phyloP scores from a whole-genome alignment of 306 rosid genomes.

The Crataegus laevigata region DNA sequence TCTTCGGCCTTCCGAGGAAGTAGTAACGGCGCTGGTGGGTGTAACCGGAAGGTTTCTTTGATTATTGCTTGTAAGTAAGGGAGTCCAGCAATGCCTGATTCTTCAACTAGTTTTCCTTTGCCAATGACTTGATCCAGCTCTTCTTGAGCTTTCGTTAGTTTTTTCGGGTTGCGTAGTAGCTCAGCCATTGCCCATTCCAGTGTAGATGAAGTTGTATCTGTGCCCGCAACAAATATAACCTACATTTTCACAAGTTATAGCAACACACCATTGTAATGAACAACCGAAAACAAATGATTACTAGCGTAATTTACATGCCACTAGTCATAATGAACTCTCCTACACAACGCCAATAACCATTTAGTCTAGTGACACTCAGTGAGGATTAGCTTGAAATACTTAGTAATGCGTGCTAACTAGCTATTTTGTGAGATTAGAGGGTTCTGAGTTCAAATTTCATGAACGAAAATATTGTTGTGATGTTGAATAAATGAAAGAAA shows the following conservation, averaged over 20 bases:
- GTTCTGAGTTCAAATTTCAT: no score
- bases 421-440: no score
- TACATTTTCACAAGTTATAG: background rate
- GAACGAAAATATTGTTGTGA: no score
- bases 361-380: no score
- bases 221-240: constrained; percentile 10
- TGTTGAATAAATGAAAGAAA: no score
- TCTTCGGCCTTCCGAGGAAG: background rate
- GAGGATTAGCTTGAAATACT: no score
- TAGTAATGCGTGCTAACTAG: no score
- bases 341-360: no score
- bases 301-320: no score
- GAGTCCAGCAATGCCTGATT: background rate
- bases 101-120: background rate
- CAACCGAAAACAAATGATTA: background rate
- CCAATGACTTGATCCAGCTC: constrained; percentile 6
- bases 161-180: constrained; percentile 1
- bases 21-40: background rate
- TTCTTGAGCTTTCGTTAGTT: background rate
- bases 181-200: constrained; percentile 18
- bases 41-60: constrained; percentile 11
- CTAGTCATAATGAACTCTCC: no score
- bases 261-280: background rate
- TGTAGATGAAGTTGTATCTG: constrained; percentile 1
- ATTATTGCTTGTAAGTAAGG: constrained; percentile 19